Evolutionary conservation across 257 asterid species (phyloP), one percentile per base, ranked within the genome.

Genomic region (Fraxinus quadrangulata): DNA sequence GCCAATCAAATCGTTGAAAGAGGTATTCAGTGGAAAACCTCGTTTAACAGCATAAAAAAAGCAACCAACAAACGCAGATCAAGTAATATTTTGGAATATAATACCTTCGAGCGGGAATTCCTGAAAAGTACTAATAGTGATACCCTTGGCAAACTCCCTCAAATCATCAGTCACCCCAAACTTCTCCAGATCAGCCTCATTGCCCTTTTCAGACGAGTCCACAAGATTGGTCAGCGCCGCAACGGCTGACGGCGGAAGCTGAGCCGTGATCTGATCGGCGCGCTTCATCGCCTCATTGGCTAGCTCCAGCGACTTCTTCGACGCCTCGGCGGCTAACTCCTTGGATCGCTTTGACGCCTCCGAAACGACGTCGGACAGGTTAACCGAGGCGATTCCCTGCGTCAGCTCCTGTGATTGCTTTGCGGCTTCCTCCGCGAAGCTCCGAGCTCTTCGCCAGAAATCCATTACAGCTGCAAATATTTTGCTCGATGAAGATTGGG

Each of bases 391-490:
- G 72, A 94, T 87, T 49, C 81, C 87, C 67, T 77, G 87, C 21
- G 92, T 84, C 66, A 92, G 85, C 84, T 93, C 96, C 80, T 92
- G 94, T 30, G 97, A 92, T 45, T 85, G 90, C 87, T 89, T 90
- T 31, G 97, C 93, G 12, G 97, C 96, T 77, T 92, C 98, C 81
- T 94, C 98, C 13, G 97, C 97, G 79, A 94, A 87, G 82, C 73
- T 82, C 69, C 93, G 89, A 74, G 97, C 97, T 86, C 86, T 83
- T 26, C 81, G 91, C 98, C 98, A 94, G 80, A 92, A 83, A 81
- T 94, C 97, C 97, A 94, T 94, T 71, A 49, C 47, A 14, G 56
- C n/a, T 3, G n/a, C 56, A 47, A 47, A 14, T 47, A 3, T n/a
- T 47, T 47, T 47, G n/a, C 21, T 14, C n/a, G n/a, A 47, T 16